Evolutionary conservation across 257 asterid genomes (phyloP).

Genomic region (Linaria vulgaris): DNA sequence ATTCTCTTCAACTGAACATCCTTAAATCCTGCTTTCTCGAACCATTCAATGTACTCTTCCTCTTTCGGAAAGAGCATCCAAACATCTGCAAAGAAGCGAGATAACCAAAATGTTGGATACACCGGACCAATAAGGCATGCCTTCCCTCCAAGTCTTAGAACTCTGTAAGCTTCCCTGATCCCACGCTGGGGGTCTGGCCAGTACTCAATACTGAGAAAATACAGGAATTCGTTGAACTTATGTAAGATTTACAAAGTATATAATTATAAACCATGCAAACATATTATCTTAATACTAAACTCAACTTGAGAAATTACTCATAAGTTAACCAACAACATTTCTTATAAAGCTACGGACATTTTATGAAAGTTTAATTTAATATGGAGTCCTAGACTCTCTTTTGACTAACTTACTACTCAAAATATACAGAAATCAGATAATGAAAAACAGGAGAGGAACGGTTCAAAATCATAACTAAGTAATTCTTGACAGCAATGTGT

Average conservation of each 20-base stretch:
- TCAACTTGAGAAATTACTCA: too few species aligned
- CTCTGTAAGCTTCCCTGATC: conserved; percentile 90
- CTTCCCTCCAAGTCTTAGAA: conserved; percentile 79
- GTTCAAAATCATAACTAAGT: too few species aligned
- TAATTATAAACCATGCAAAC: too few species aligned
- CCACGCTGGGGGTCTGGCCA: conserved; percentile 99
- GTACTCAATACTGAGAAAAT: conserved; percentile 73
- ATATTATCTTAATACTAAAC: too few species aligned
- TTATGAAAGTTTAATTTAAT: too few species aligned
- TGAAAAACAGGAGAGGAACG: too few species aligned
- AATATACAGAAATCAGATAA: too few species aligned
- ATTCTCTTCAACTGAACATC: conserved; percentile 87
- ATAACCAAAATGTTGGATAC: conserved; percentile 84
- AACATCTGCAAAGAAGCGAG: conserved; percentile 88
- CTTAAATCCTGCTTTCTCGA: conserved; percentile 82
- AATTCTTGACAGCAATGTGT: too few species aligned
- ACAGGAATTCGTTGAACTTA: conserved; percentile 19
- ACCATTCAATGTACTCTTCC: conserved; percentile 99
- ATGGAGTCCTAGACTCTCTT: too few species aligned
- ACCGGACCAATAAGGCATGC: conserved; percentile 96
- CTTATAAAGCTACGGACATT: too few species aligned
- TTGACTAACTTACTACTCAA: too few species aligned
- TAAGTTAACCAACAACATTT: too few species aligned
- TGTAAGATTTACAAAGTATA: conserved; percentile 5
- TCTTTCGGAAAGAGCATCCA: conserved; percentile 99